Conservation (phyloP, 768 basidiomycete species). For the Lepiota brunneoincarnata region DNA sequence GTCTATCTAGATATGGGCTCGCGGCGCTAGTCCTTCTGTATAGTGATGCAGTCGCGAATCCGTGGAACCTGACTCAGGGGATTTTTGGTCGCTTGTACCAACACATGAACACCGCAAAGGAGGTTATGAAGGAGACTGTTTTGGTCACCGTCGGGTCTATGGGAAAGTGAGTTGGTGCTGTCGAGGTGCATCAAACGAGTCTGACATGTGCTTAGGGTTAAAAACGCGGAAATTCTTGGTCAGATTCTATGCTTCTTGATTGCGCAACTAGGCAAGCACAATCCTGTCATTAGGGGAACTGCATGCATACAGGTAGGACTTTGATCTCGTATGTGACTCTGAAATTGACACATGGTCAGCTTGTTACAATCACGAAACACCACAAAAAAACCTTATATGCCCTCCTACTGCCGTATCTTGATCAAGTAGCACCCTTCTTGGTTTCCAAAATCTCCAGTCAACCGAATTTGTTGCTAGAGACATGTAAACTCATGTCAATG, state of each 20-base stretch:
- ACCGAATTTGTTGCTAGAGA: slow-evolving; percentile 57
- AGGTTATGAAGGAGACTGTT: slow-evolving; percentile 59
- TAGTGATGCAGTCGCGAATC: slow-evolving; percentile 27
- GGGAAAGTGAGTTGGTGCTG: slow-evolving; percentile 36
- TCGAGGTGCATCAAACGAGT: neutral
- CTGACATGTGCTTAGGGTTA: slow-evolving; percentile 32
- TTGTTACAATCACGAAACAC: slow-evolving; percentile 53
- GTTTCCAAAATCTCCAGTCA: slow-evolving; percentile 55
- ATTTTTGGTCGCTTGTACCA: slow-evolving; percentile 46
- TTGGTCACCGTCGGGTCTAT: slow-evolving; percentile 60
- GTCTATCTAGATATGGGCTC: slow-evolving; percentile 41
- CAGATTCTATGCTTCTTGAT: slow-evolving; percentile 62
- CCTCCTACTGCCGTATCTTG: slow-evolving; percentile 68
- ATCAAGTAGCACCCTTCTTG: slow-evolving; percentile 63
- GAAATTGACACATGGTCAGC: slow-evolving; percentile 33
- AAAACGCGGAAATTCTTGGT: slow-evolving; percentile 51
- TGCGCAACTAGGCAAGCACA: slow-evolving; percentile 62
- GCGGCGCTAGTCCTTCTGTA: slow-evolving; percentile 45
- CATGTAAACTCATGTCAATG: slow-evolving; percentile 66
- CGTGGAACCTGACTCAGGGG: slow-evolving; percentile 31
- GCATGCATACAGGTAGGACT: slow-evolving; percentile 63
- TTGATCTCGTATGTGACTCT: slow-evolving; percentile 3
- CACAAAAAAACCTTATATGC: slow-evolving; percentile 63
- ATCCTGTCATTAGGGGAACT: slow-evolving; percentile 65
- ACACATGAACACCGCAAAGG: slow-evolving; percentile 43